Evolutionary conservation across 305 asterid genomes (phyloP), one percentile per base, ranked within the genome.

Genomic region (Fraxinus albicans): DNA sequence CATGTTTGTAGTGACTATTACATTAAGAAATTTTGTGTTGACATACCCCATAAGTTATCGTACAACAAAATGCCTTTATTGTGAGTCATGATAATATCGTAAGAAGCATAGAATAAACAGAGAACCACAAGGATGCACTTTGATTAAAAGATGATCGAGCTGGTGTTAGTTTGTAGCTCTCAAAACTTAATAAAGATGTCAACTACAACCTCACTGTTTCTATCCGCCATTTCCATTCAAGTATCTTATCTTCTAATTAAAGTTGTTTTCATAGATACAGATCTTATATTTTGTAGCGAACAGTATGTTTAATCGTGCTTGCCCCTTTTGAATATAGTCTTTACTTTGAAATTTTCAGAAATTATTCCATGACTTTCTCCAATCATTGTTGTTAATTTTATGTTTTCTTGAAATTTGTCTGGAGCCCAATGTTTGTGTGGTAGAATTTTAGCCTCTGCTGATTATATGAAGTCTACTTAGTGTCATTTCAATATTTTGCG

Each of bases 1-100:
- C 78, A 78, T 79, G 65, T 73, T 79, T 19, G 80, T 31, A 31
- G 34, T 31, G 34, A 31, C 34, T 60, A 69, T 73, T 77, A 78
- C 38, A 55, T 60, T 29, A 70, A 27, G 74, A 82, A 78, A 40
- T 42, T 8, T 27, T 40, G 79, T 42, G 36, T 60, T 76, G 8
- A 67, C 27, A 33, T 44, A 69, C 60, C 79, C 23, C 77, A 9
- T 0, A 63, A 65, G 73, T 65, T 65, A 65, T 25, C 2, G 35
- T 29, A 65, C 73, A 0, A 75, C 74, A 74, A 35, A 72, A 78
- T n/a, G n/a, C 58, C 58, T 42, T 50, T 77, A 13, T 72, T 40
- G 29, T 76, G 15, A 60, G 12, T 60, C 70, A 21, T 21, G 12
- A 60, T 21, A 21, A 7, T 21, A 21, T 21, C 70, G 23, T 60